These are phyloP conservation scores for Penicillium verhagenii DNA, from an alignment of 495 filamentous ascomycete species.

Conservation along the genomic window DNA sequence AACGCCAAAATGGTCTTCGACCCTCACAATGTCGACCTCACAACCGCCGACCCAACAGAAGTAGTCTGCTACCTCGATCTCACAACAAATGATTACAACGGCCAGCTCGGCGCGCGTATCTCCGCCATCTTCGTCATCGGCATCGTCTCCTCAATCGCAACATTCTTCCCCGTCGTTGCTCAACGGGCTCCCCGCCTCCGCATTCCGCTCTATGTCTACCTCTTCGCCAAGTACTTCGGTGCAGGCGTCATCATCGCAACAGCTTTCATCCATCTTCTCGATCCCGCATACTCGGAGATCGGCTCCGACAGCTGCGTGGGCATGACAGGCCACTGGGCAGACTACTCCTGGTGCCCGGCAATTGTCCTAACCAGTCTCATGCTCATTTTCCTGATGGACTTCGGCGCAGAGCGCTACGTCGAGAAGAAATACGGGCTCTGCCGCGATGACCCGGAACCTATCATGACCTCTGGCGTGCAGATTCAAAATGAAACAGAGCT, in stretches of 20 bases:
- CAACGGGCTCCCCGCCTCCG: slow-evolving; percentile 51
- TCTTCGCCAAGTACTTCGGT: slow-evolving; percentile 72
- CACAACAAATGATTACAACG: slow-evolving; percentile 42
- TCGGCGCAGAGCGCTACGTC: slow-evolving; percentile 51
- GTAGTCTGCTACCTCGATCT: slow-evolving; percentile 38
- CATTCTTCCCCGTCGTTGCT: slow-evolving; percentile 66
- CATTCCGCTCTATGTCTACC: slow-evolving; percentile 66
- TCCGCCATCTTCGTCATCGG: slow-evolving; percentile 49
- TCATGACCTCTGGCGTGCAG: slow-evolving; percentile 18
- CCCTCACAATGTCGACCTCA: slow-evolving; percentile 39
- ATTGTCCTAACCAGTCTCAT: slow-evolving; percentile 37
- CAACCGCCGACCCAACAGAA: slow-evolving; percentile 30
- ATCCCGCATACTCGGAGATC: slow-evolving; percentile 54
- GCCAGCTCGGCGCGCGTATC: slow-evolving; percentile 41
- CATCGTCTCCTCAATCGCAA: slow-evolving; percentile 38
- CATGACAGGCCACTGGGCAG: slow-evolving; percentile 50
- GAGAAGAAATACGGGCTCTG: slow-evolving; percentile 48
- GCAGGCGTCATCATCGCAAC: slow-evolving; percentile 71
- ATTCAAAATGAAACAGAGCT: neutral
- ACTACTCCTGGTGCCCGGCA: slow-evolving; percentile 44
- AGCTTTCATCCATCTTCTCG: slow-evolving; percentile 61
- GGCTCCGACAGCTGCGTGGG: slow-evolving; percentile 54
- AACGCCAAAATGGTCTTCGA: slow-evolving; percentile 32
- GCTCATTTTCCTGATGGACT: slow-evolving; percentile 43
- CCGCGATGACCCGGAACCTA: slow-evolving; percentile 34